Evolutionary conservation across 202 grass and related monocot species (phyloP), one percentile per base, ranked within the genome.

Genomic region (Musa balbisiana): DNA sequence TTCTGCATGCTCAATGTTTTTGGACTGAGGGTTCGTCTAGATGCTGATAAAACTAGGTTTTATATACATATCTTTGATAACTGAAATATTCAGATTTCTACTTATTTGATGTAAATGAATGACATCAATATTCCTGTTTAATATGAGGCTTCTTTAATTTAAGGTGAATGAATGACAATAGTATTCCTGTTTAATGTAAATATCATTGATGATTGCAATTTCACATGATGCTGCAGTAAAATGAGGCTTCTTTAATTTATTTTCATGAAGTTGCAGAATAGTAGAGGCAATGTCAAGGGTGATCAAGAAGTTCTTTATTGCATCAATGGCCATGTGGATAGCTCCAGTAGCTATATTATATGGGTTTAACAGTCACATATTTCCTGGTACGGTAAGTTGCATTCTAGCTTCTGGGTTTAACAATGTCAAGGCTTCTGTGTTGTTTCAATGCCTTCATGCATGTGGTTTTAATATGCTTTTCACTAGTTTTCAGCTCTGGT

Each of bases 241-340:
- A 67, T 67, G 29, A 67, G 23, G 5, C 26, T 33, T 25, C 29
- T 67, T 51, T 43, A 43, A 43, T 50, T 21, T 21, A 14, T 70
- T 15, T 49, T 51, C 33, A 51, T 70, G 43, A 51, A 54, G 54
- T 4, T 68, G 52, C 67, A 50, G 56, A 17, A 52, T 16, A 66
- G 49, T 68, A 53, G 77, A 86, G 86, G 73, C 64, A 43, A 97
- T 98, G 94, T 64, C 91, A 55, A 78, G 72, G 19, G 94, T 98
- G 66, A 83, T 98, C 24, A 76, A 83, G 58, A 93, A 93, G 81
- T 98, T 98, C 1, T 84, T 90, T 0, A 29, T 91, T 74, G 75
- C 94, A 69, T 97, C 94, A 12, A 86, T 89, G 86, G 26, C 76
- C 83, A 94, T 98, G 94, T 98, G 94, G 94, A 85, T 89, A 29